A percentile compares a stretch with the other conserved stretches of the same genome.
phyloP scores from a whole-genome alignment of 2,329 filamentous ascomycete species.

The Aureobasidium musti region DNA sequence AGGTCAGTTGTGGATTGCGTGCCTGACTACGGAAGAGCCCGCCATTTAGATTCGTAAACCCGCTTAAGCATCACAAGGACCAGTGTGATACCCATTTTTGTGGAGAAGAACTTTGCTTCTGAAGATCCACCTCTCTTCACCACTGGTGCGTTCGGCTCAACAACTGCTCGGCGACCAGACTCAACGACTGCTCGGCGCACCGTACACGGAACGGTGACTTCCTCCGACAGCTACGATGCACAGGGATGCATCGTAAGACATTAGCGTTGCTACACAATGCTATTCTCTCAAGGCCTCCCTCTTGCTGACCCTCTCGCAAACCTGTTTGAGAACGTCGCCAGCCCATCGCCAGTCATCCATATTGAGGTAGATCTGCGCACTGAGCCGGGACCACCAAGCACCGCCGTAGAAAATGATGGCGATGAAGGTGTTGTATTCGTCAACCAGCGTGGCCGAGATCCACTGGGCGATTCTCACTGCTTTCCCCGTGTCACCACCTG shows the following conservation, averaged over 20 bases:
- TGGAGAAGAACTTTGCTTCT: constrained; percentile 3
- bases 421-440: constrained; percentile 71
- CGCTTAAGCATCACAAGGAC: background rate
- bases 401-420: constrained; percentile 62
- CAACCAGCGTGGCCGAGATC: constrained; percentile 47
- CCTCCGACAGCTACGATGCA: background rate
- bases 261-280: background rate
- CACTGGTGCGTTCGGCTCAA: background rate
- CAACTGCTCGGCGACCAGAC: background rate
- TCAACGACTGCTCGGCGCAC: background rate
- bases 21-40: background rate
- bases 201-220: background rate
- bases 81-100: background rate
- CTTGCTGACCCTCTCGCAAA: constrained; percentile 56
- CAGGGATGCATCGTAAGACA: background rate
- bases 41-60: background rate
- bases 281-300: constrained; percentile 41
- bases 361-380: constrained; percentile 83
- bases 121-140: background rate
- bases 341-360: constrained; percentile 74
- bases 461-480: constrained; percentile 46
- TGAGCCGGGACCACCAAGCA: constrained; percentile 70
- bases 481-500: constrained; percentile 38
- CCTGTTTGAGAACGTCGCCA: constrained; percentile 58
- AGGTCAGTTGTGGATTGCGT: background rate